Evolutionary conservation across 2,329 filamentous ascomycete genomes (phyloP), one percentile per base, ranked within the genome.

Genomic region (Ophiocordyceps camponoti-floridani): DNA sequence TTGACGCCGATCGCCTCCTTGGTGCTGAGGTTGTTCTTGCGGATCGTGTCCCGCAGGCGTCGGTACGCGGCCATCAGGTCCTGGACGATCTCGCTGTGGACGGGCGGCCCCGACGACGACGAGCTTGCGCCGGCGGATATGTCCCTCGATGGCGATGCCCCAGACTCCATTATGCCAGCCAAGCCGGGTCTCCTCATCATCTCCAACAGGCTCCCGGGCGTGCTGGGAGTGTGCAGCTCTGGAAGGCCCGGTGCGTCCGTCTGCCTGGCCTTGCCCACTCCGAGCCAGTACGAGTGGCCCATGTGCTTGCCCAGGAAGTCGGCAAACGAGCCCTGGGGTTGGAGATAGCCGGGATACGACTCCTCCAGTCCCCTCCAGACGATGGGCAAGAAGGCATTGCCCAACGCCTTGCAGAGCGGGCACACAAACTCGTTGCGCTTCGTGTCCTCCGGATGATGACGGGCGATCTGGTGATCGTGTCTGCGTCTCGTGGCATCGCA

Each of bases 281-380:
- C 59, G 3, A 63, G 55, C 51, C 64, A 65, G 49, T 65, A 64
- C 4, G 61, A 60, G 13, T 62, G 60, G 19, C 57, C 58, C 54
- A 84, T 69, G 44, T 78, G 70, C 35, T 68, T 67, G 44, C 72
- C 66, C 13, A 94, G 63, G 66, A 86, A 93, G 0, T 77, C 68
- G 4, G 77, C 70, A 56, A 94, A 89, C 1, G 69, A 59, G 16
- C 61, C 61, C 30, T 69, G 57, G 5, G 77, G 64, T 44, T 77
- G 70, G 35, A 95, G 64, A n/a, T 76, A 70, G 4, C 84, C 81
- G 0, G 85, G 79, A 49, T 88, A 86, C 2, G 79, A 76, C 56
- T 94, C 84, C 53, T 93, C 84, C 55, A 93, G 82, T 26, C 84
- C 84, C 58, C 88, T 93, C 91, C 91, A 98, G 35, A 94, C 79